These are phyloP conservation scores for Sclerotinia nivalis DNA, from an alignment of 2,329 filamentous ascomycete species.

Conservation along the genomic window DNA sequence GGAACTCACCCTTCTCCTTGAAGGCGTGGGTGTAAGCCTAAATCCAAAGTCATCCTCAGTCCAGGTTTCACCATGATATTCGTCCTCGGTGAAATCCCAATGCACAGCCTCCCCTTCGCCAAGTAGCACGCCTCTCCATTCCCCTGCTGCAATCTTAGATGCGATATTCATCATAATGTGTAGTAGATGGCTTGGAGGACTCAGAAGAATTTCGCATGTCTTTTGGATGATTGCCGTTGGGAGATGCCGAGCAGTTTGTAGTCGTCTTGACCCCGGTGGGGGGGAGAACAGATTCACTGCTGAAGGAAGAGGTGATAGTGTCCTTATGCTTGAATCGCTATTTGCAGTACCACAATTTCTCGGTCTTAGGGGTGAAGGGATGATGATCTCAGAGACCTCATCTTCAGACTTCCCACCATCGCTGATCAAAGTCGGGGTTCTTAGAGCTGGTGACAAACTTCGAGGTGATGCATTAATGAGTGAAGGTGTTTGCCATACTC, in stretches of 20 bases:
- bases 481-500: conserved; percentile 32
- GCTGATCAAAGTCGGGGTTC: conserved; percentile 48
- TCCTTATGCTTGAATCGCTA: conserved; percentile 54
- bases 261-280: conserved; percentile 44
- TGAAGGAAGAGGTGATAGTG: conserved; percentile 67
- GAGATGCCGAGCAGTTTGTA: conserved; percentile 53
- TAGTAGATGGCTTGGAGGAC: conserved; percentile 78
- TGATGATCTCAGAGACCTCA: conserved; percentile 42
- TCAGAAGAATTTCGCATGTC: conserved; percentile 73
- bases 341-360: conserved; percentile 57
- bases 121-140: conserved; percentile 61
- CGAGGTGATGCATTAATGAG: conserved; percentile 25
- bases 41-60: conserved; percentile 61
- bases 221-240: conserved; percentile 70
- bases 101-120: conserved; percentile 56
- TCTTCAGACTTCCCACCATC: conserved; percentile 47
- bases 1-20: conserved; percentile 14
- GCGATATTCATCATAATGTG: conserved; percentile 80
- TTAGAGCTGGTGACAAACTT: conserved; percentile 38
- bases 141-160: conserved; percentile 66
- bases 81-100: conserved; percentile 55
- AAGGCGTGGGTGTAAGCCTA: conserved; percentile 26
- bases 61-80: conserved; percentile 53
- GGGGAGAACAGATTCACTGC: conserved; percentile 66
- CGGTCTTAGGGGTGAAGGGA: conserved; percentile 37